A percentile compares a stretch with the other conserved stretches of the same genome.
These are phyloP conservation scores for Solanum habrochaites DNA, from an alignment of 257 asterid species.

Conservation along the genomic window DNA sequence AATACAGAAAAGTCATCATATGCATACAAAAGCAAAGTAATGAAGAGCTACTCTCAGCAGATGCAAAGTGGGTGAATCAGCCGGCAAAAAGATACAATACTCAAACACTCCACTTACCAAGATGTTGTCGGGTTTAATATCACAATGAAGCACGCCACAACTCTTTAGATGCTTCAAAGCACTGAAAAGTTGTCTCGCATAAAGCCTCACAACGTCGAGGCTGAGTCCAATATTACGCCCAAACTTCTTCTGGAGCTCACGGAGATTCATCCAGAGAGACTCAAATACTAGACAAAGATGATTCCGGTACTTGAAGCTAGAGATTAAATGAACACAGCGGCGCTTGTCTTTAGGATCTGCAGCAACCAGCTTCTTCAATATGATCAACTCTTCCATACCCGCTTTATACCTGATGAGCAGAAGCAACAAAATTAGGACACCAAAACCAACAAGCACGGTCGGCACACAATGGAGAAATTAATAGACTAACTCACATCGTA, in stretches of 20 bases:
- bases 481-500: slow-evolving; percentile 44
- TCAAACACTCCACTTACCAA: slow-evolving; percentile 43
- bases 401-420: slow-evolving; percentile 63
- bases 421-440: not conserved
- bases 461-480: slow-evolving; percentile 1
- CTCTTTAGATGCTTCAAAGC: slow-evolving; percentile 84
- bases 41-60: not conserved
- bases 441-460: not conserved
- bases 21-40: not conserved
- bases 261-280: slow-evolving; percentile 99
- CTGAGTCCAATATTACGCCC: slow-evolving; percentile 98
- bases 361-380: slow-evolving; percentile 81
- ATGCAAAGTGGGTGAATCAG: not conserved
- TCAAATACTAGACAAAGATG: slow-evolving; percentile 99
- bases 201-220: slow-evolving; percentile 92
- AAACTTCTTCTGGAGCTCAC: slow-evolving; percentile 91
- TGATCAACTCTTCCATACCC: slow-evolving; percentile 89
- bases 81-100: not conserved
- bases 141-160: slow-evolving; percentile 97
- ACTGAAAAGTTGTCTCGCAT: slow-evolving; percentile 92
- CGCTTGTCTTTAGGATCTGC: slow-evolving; percentile 92
- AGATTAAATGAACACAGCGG: slow-evolving; percentile 83
- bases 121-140: slow-evolving; percentile 97
- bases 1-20: not conserved
- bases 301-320: slow-evolving; percentile 91